Evolutionary conservation across 2,329 filamentous ascomycete species (phyloP).

Genomic region (Ascochyta lentis): DNA sequence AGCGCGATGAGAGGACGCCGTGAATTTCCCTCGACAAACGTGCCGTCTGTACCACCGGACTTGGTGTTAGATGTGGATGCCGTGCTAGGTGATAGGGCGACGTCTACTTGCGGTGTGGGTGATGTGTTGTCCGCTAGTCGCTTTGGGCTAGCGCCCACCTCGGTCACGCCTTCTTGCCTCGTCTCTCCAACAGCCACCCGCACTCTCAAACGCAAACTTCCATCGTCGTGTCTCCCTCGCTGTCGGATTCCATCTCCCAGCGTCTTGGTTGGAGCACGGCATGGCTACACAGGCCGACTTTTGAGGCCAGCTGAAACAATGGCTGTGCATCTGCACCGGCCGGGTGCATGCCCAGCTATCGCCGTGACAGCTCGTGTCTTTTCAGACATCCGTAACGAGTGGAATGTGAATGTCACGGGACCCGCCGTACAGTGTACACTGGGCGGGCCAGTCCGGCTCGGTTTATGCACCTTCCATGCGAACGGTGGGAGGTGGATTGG

Average conservation of each 20-base stretch:
- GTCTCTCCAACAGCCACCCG: constrained; percentile 36
- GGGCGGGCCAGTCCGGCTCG: constrained; percentile 29
- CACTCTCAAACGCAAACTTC: constrained; percentile 15
- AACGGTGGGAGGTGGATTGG: constrained; percentile 30
- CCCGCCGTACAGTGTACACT: constrained; percentile 25
- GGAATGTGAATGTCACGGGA: constrained; percentile 35
- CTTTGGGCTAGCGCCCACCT: constrained; percentile 19
- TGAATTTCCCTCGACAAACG: constrained; percentile 39
- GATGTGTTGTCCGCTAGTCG: constrained; percentile 43
- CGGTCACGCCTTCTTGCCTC: constrained; percentile 39
- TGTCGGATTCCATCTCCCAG: constrained; percentile 31
- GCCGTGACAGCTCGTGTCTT: constrained; percentile 18
- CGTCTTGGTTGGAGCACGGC: constrained; percentile 30
- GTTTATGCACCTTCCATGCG: constrained; percentile 41
- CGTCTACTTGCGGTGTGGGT: constrained; percentile 45
- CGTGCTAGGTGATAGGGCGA: constrained; percentile 39
- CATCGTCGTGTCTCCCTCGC: constrained; percentile 31
- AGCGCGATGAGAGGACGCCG: constrained; percentile 26
- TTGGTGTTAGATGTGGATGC: constrained; percentile 45
- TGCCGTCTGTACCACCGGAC: constrained; percentile 45
- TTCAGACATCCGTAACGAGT: neutral
- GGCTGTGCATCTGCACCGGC: constrained; percentile 17
- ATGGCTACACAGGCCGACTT: constrained; percentile 33
- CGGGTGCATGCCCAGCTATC: constrained; percentile 24
- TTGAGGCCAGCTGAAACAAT: constrained; percentile 42